phyloP scores from a whole-genome alignment of 352 stramenopile genomes.

The Phytophthora kernoviae region DNA sequence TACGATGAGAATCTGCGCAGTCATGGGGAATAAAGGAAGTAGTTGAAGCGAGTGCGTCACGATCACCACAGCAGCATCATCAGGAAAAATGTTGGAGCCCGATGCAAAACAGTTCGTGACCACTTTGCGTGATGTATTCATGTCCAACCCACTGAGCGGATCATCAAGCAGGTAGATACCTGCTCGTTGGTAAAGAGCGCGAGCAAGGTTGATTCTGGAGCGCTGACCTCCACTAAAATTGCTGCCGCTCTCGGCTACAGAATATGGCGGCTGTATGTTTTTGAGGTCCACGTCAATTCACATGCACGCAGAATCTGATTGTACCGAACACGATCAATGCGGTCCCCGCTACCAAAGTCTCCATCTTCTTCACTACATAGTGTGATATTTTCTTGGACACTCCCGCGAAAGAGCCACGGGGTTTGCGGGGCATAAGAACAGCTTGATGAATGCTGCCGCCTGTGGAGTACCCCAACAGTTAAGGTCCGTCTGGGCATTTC shows the following conservation, averaged over 20 bases:
- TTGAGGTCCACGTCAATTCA: constrained; percentile 75
- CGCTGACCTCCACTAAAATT: constrained; percentile 90
- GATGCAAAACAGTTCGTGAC: constrained; percentile 51
- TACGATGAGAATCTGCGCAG: constrained; percentile 60
- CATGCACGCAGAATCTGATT: constrained; percentile 62
- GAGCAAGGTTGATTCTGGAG: constrained; percentile 83
- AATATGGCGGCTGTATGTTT: constrained; percentile 36
- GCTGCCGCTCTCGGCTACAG: constrained; percentile 69
- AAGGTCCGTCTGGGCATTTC: constrained; percentile 88
- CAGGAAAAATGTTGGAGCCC: constrained; percentile 50
- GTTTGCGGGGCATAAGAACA: constrained; percentile 79
- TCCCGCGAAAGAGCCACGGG: constrained; percentile 75
- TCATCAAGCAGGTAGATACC: constrained; percentile 90
- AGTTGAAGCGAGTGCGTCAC: constrained; percentile 81
- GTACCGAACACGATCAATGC: constrained; percentile 50
- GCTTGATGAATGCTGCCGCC: background rate
- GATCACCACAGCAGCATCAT: constrained; percentile 64
- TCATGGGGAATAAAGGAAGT: constrained; percentile 49
- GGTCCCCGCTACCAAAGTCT: background rate
- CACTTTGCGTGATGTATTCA: constrained; percentile 55
- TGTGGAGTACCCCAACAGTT: background rate
- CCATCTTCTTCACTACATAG: constrained; percentile 34
- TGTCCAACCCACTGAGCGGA: constrained; percentile 82
- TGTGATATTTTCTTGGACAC: constrained; percentile 70
- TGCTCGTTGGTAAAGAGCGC: constrained; percentile 74